Evolutionary conservation across 2,329 filamentous ascomycete genomes (phyloP), one percentile per base, ranked within the genome.

Genomic region (Leptosphaerulina australis): DNA sequence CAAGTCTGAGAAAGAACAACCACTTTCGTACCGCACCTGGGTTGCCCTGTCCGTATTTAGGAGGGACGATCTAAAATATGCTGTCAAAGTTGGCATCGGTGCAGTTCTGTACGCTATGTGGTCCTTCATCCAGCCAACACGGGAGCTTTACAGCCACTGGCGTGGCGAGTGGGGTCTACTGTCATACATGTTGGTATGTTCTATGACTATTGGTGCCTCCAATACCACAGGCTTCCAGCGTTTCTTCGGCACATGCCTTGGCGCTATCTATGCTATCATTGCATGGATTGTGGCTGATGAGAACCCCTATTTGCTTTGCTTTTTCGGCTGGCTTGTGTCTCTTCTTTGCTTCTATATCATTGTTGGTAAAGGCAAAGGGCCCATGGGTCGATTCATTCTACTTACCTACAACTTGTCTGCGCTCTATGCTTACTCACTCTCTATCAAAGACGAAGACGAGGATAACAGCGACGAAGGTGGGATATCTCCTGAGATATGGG

Each of bases 111-210:
- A 93, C 77, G 93, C 91, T 14, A 84, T 94, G 71, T 89, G 95
- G 60, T 88, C 94, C 2, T 99, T 96, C 66, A 82, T 97, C 25
- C 83, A 86, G 0, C 77, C 81, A 7, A 96, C 91, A 2, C 81
- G 91, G 43, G 88, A 89, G 0, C 81, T 88, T 15, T 99, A 97
- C 70, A 81, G 85, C 43, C 87, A 88, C 64, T 97, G 92, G 91
- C 82, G 93, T 69, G 93, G 93, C 22, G 94, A 99, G 79, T 99
- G 94, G 94, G 94, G 94, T 17, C 80, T 99, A 2, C 74, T 99
- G 46, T 96, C 91, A 0, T 97, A 96, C 77, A 97, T 97, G 93
- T 86, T 97, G 67, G 94, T 99, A 18, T 96, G 92, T 69, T 91
- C 90, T 28, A 97, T 97, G 91, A 99, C 93, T 0, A 93, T 97